Base-by-base conservation (phyloP, 2,329 filamentous ascomycete genomes). In the Xylariomycetidae sp. region DNA sequence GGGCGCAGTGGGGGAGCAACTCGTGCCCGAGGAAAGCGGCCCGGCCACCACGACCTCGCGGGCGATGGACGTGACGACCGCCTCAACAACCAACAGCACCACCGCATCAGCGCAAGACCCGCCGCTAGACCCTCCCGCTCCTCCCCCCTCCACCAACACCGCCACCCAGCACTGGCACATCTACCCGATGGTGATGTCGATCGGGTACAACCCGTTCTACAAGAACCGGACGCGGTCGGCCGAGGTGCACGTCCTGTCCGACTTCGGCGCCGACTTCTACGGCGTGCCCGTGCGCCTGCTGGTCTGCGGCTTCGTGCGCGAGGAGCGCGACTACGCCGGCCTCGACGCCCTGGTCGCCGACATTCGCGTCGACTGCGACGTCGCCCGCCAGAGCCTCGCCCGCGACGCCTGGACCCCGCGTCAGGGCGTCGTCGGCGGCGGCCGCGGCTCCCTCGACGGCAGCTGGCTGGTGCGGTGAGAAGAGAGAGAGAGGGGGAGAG, bases 121-220 rank as follows among this genome's bases (percentile, higher is more conserved):
- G 12, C 15, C n/a, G n/a, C n/a, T n/a, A n/a, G n/a, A n/a, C n/a
- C n/a, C n/a, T n/a, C n/a, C n/a, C n/a, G 20, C 20, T 23, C 22
- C 30, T 15, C 30, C 37, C 10, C 15, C 17, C 31, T 32, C 45
- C 25, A 24, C 34, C 14, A 22, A 39, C 10, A 34, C 43, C 3
- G 33, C 47, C 25, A 47, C 53, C 37, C 48, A 53, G 6, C 34
- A 42, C 25, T 61, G 49, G 50, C 52, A 56, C 27, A 67, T 92
- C 36, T 86, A 82, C 60, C 86, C 86, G 1, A 92, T 93, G 74
- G 88, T 94, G 46, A 85, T 95, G 81, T 86, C 79, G 40, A 90
- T 95, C 46, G 92, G 92, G 27, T 96, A 89, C 74, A 98, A 96
- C 62, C 92, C 92, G 0, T 96, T 89, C 64, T 98, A 95, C 73